A percentile compares a stretch with the other conserved stretches of the same genome.
phyloP scores from a whole-genome alignment of 495 filamentous ascomycete genomes.

The Daldinia decipiens region DNA sequence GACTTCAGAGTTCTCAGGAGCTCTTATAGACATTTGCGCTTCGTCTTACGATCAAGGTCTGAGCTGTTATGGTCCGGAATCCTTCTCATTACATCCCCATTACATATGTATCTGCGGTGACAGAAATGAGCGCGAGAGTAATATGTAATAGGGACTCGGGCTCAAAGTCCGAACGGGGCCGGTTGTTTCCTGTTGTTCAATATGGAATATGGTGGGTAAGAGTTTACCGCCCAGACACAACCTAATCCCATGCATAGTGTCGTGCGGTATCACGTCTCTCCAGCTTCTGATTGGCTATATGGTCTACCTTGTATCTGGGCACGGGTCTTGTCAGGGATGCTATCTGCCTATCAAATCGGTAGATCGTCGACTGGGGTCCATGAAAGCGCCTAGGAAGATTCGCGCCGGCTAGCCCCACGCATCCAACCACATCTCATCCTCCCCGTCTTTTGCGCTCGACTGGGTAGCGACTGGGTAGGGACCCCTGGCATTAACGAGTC shows the following conservation, averaged over 20 bases:
- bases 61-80: neutral
- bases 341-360: constrained; percentile 44
- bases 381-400: constrained; percentile 40
- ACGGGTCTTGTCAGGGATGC: constrained; percentile 39
- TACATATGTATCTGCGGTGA: constrained; percentile 4
- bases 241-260: constrained; percentile 42
- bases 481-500: constrained; percentile 28
- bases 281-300: constrained; percentile 37
- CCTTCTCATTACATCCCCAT: neutral
- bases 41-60: constrained; percentile 2
- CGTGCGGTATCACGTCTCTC: constrained; percentile 43
- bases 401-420: constrained; percentile 41
- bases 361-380: constrained; percentile 45
- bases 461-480: constrained; percentile 39
- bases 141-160: constrained; percentile 23
- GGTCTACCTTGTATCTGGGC: constrained; percentile 42
- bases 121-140: constrained; percentile 21
- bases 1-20: neutral
- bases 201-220: constrained; percentile 27
- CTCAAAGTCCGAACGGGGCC: constrained; percentile 30
- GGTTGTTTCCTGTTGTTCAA: constrained; percentile 24
- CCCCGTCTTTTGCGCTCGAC: constrained; percentile 42
- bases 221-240: constrained; percentile 48
- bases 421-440: constrained; percentile 42
- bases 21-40: constrained; percentile 6